Evolutionary conservation across 345 rosid species (phyloP).

Genomic region (Citrus australasica): DNA sequence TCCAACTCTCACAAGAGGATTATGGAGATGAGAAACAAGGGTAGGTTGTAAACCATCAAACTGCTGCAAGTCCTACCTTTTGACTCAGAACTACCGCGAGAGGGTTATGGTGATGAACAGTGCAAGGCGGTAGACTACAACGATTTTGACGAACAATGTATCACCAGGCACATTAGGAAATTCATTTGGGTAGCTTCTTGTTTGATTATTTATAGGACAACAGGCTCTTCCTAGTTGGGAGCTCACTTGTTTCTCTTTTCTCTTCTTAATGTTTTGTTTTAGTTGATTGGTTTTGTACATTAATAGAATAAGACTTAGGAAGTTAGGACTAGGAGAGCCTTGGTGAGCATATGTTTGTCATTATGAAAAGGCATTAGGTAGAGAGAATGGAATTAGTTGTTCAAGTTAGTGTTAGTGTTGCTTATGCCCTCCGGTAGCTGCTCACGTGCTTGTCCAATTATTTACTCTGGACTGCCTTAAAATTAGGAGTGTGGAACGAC

Average conservation of each 20-base stretch:
- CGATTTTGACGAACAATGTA: conserved; percentile 1
- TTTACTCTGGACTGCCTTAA: conserved; percentile 4
- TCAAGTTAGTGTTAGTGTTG: conserved; percentile 15
- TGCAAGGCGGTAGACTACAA: not conserved
- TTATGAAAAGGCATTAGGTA: conserved; percentile 13
- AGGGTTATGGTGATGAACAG: conserved; percentile 58
- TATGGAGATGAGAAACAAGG: conserved; percentile 69
- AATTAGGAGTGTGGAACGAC: not conserved
- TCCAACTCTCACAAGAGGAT: conserved; percentile 84
- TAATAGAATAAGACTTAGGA: conserved; percentile 34
- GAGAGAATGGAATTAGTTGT: conserved; percentile 18
- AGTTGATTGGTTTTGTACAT: conserved; percentile 44
- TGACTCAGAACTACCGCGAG: conserved; percentile 62
- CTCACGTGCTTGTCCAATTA: conserved; percentile 7
- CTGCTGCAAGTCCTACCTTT: conserved; percentile 72
- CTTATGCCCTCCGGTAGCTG: not conserved
- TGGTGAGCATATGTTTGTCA: conserved; percentile 25
- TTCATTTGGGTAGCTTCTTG: conserved; percentile 29
- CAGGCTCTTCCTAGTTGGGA: conserved; percentile 24
- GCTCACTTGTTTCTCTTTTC: conserved; percentile 20
- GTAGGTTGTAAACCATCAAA: not conserved
- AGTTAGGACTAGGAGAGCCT: conserved; percentile 18
- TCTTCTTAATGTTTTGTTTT: not conserved
- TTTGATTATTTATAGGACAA: conserved; percentile 27
- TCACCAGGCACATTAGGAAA: conserved; percentile 14